Evolutionary conservation across 805 yeast genomes (phyloP).

Genomic region (Yarrowia alimentaria): DNA sequence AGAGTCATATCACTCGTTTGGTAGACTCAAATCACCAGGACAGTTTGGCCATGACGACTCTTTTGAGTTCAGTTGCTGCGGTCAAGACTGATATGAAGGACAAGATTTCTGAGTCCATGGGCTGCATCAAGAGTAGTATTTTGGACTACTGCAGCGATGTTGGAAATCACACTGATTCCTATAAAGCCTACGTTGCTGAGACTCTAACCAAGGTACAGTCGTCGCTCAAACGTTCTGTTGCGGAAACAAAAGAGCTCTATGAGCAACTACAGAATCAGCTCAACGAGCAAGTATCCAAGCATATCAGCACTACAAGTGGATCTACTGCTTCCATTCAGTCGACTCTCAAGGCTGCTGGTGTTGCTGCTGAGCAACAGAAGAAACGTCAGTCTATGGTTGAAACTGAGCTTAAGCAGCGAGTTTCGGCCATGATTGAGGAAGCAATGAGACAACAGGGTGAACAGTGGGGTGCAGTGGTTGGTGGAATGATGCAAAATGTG

Average conservation of each 20-base stretch:
- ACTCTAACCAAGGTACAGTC: not conserved
- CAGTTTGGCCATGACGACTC: not conserved
- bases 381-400: constrained; percentile 3
- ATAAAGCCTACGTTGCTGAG: not conserved
- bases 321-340: not conserved
- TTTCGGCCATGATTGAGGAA: constrained; percentile 8
- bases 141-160: not conserved
- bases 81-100: constrained; percentile 6
- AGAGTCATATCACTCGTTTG: not conserved
- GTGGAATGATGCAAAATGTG: no score
- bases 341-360: not conserved
- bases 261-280: not conserved
- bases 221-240: not conserved
- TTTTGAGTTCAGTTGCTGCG: not conserved
- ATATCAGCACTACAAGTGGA: not conserved
- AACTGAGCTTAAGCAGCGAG: constrained; percentile 13
- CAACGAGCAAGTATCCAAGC: not conserved
- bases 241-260: not conserved
- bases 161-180: not conserved
- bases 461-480: constrained; percentile 8
- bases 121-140: not conserved
- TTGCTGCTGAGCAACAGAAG: constrained; percentile 1
- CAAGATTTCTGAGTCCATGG: not conserved
- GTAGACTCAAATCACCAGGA: constrained; percentile 1
- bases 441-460: constrained; percentile 11